Base-by-base conservation (phyloP, 2,329 filamentous ascomycete species). In the Cladosporium austrohemisphaericum region DNA sequence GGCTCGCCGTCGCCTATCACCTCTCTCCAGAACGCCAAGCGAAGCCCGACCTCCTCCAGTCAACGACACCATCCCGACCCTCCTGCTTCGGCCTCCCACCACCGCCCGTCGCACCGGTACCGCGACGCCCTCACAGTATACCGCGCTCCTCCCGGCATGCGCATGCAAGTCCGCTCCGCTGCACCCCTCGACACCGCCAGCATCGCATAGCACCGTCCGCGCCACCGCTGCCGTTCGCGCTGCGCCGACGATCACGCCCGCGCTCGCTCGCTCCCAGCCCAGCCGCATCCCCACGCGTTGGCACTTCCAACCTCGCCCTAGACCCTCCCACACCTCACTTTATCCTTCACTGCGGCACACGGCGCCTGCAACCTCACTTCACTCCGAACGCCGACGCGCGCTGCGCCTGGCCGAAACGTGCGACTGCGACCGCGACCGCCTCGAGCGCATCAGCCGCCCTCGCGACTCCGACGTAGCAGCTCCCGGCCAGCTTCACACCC, bases 401-500 rank as follows among this genome's bases (percentile, higher is more conserved):
- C 38, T 49, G 46, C 46, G 46, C 46, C 46, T 41, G 46, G 36
- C 46, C 10, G 22, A 41, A n/a, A n/a, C n/a, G n/a, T n/a, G n/a
- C n/a, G n/a, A n/a, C n/a, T n/a, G n/a, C n/a, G 14, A 23, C 37
- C 36, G 35, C 46, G 36, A 33, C 18, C 37, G 26, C 28, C 46
- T 14, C 36, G 46, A 49, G 29, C 46, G 46, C 36, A 41, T 41
- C 37, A 23, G 16, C 38, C 28, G 46, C 36, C 16, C 28, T 49
- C 36, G 37, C 46, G 16, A 11, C 22, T 14, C 19, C 23, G 9
- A 14, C 23, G 11, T 11, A 20, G 16, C 11, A 20, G 22, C 41
- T 19, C 38, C 16, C 13, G 25, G 25, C 14, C 35, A 47, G 33
- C 44, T 19, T 25, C 25, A 26, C 28, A 14, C 10, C 46, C 28